These are phyloP conservation scores for Candida insectorum DNA, from an alignment of 805 yeast species.

Conservation along the genomic window DNA sequence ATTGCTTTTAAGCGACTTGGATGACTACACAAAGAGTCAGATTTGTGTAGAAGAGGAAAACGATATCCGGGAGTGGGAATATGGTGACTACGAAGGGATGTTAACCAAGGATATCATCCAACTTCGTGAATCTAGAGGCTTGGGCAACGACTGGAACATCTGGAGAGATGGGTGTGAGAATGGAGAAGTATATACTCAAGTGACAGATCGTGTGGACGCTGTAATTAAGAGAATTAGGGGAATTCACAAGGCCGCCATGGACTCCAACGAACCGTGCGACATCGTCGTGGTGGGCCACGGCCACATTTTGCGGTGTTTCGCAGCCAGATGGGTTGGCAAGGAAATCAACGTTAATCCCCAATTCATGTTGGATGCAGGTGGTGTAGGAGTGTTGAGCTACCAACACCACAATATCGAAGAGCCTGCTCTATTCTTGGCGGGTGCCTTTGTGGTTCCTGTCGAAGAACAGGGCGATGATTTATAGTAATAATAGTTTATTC, in stretches of 20 bases:
- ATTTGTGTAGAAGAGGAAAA: slow-evolving; percentile 53
- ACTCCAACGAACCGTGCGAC: slow-evolving; percentile 56
- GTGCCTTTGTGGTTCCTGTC: slow-evolving; percentile 74
- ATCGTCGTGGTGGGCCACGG: slow-evolving; percentile 89
- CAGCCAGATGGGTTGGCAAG: slow-evolving; percentile 78
- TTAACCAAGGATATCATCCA: slow-evolving; percentile 63
- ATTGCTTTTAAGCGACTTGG: slow-evolving; percentile 52
- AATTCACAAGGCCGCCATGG: slow-evolving; percentile 55
- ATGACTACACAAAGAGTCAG: slow-evolving; percentile 36
- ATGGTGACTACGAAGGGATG: slow-evolving; percentile 92
- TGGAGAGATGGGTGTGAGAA: slow-evolving; percentile 93
- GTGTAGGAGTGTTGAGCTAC: slow-evolving; percentile 87
- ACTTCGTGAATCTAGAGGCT: slow-evolving; percentile 41
- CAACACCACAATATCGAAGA: slow-evolving; percentile 82
- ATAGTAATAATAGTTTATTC: slow-evolving; percentile 3
- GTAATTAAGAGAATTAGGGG: slow-evolving; percentile 62
- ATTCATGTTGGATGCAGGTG: slow-evolving; percentile 90
- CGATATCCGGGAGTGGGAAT: slow-evolving; percentile 91
- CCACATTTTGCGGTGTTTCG: slow-evolving; percentile 85
- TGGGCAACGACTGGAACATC: slow-evolving; percentile 60
- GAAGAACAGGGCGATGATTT: slow-evolving; percentile 44
- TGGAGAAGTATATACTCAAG: slow-evolving; percentile 71
- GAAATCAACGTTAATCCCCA: slow-evolving; percentile 67
- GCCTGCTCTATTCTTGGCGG: slow-evolving; percentile 83
- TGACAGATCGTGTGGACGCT: slow-evolving; percentile 68